Base-by-base conservation (phyloP, 345 rosid genomes). In the Salix suchowensis region DNA sequence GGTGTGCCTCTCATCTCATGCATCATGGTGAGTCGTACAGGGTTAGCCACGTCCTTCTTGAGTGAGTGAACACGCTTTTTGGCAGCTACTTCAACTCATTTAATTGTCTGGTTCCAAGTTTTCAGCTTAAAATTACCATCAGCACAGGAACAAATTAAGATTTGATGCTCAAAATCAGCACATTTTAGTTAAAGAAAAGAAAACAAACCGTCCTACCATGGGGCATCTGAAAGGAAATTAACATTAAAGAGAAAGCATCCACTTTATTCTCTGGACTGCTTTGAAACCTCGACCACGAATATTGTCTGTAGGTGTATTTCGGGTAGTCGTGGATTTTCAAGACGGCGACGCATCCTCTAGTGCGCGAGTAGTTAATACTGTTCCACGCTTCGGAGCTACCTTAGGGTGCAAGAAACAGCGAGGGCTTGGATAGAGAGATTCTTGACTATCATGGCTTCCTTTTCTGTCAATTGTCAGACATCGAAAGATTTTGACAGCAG, bases 21-120 rank as follows among this genome's bases (percentile, higher is more conserved):
- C 40, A 72, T 50, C 60, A 18, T 70, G 36, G 78, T 70, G 80
- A 76, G 75, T 13, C 76, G 4, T 19, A 3, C 58, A 69, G 80
- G 77, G 65, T 54, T 73, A 52, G 60, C 23, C 39, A 7, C 21
- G 9, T 58, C 69, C 52, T 70, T 70, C 46, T 42, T 42, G 1
- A 42, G 46, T 12, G 14, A 0, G 46, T 42, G 46, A 42, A 11
- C 46, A 42, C 46, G 13, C 4, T 42, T 42, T 42, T 42, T 11
- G 13, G 4, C 10, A 11, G 46, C 46, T 42, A 40, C 44, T 9
- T 40, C 11, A 40, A 39, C 11, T 40, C 44, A 40, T 40, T 40
- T 9, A 9, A 40, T 2, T 40, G 12, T 40, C 1, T 9, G 11
- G 42, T 9, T 8, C 2, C 11, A 7, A 40, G 44, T 40, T 40